Evolutionary conservation across 2,329 filamentous ascomycete species (phyloP), one percentile per base, ranked within the genome.

Genomic region (Penicillium oxalicum): DNA sequence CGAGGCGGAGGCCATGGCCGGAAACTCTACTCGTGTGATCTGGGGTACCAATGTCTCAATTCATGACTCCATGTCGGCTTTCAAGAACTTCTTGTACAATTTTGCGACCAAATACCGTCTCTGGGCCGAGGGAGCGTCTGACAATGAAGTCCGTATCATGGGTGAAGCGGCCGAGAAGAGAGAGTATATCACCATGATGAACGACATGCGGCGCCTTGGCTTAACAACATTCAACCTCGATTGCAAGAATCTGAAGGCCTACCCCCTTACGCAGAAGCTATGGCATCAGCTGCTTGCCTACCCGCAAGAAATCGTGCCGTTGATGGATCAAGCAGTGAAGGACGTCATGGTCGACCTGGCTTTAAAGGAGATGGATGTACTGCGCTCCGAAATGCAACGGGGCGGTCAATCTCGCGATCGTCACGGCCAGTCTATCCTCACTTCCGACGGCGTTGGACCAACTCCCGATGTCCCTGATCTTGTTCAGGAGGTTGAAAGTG

Each of bases 31-130:
- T 48, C 83, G 86, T 58, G 82, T 94, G 49, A 91, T 98, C 55
- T 98, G 93, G 93, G 93, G 93, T 68, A 98, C 93, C 38, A 97
- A 95, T 35, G 88, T 98, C 43, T 95, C 91, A 4, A 86, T 98
- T 45, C 83, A 88, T 51, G 91, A 97, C 66, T 90, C 89, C 0
- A 87, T 94, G 68, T 81, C 83, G 44, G 78, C 84, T 0, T 95
- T 96, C 76, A 91, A 93, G 64, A 90, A 93, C 55, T 98, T 98
- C 63, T 75, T 98, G 27, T 82, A 84, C 65, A 94, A 95, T 66
- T 98, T 93, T 61, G 88, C 90, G 51, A 84, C 82, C 58, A 96
- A 96, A 70, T 97, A 98, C 64, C 88, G 93, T 54, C 82, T 97
- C 80, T 93, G 91, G 73, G 81, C 83, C 24, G 88, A 95, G 59